Evolutionary conservation across 2,329 filamentous ascomycete genomes (phyloP), one percentile per base, ranked within the genome.

Genomic region (Penicillium sp.): DNA sequence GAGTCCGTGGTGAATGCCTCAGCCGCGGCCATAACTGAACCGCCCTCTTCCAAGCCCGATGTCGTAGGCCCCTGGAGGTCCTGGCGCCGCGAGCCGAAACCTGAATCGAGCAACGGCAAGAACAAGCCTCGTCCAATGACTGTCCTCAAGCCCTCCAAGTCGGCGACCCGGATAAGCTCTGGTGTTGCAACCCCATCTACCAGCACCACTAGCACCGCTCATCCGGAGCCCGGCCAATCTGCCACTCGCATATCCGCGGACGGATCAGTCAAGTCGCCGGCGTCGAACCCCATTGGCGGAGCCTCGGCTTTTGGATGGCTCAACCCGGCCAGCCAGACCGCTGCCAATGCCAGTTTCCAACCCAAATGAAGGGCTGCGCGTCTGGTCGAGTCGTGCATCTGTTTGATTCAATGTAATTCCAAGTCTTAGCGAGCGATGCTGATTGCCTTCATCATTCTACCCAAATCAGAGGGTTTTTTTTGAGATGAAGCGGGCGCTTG

Each of bases 281-380:
- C 86, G 6, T 82, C 86, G 35, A 98, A 98, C 71, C 94, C 95
- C 0, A 86, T 96, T 17, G 94, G 94, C 8, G 91, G 91, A n/a
- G 94, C 90, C 14, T 95, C 91, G 59, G 94, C 94, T 2, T 98
- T 98, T 79, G 89, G 90, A 12, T 98, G 93, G 93, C 88, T 97
- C 81, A 94, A 90, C 63, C 67, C 75, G 20, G 58, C 51, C n/a
- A 62, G 54, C 6, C 60, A 61, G 22, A 45, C 58, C 37, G 53
- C 55, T 25, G 61, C 58, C 57, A 64, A 59, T 45, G 57, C 62
- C 66, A 67, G 67, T 60, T 71, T 67, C 65, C 68, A 69, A 39
- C 68, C 1, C 66, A 65, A 71, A 63, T 50, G n/a, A 50, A 17
- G 2, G 6, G 11, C 12, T 22, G 31, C 5, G 12, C 37, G 53